Evolutionary conservation across 768 basidiomycete genomes (phyloP).

Genomic region (Pisolithus orientalis): DNA sequence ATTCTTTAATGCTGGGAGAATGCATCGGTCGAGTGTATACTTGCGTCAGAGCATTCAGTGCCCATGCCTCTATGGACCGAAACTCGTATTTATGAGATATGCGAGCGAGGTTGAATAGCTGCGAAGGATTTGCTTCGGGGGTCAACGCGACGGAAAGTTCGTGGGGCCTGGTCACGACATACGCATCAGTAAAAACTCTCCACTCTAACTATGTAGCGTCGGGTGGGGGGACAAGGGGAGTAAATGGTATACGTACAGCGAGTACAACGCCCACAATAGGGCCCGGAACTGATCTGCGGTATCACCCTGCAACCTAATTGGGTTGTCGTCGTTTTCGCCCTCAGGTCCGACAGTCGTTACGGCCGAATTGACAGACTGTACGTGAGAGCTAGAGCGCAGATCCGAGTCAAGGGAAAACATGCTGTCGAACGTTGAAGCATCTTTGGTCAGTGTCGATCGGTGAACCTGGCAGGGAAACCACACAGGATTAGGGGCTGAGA

Average conservation of each 20-base stretch:
- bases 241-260: conserved; percentile 34
- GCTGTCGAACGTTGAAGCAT: conserved; percentile 40
- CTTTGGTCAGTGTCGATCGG: conserved; percentile 36
- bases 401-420: conserved; percentile 40
- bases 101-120: conserved; percentile 40
- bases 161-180: conserved; percentile 30
- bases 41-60: conserved; percentile 32
- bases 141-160: conserved; percentile 40
- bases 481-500: conserved; percentile 16
- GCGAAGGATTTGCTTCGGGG: conserved; percentile 38
- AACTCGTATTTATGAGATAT: conserved; percentile 47
- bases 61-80: conserved; percentile 40
- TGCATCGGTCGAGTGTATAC: conserved; percentile 29
- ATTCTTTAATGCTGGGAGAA: conserved; percentile 22
- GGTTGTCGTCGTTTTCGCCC: conserved; percentile 45
- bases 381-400: conserved; percentile 20
- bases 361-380: conserved; percentile 10
- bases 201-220: too few relatives aligned
- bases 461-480: conserved; percentile 24
- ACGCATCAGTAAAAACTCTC: too few relatives aligned
- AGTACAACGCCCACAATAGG: conserved; percentile 48
- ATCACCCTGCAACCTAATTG: conserved; percentile 42
- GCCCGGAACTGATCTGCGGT: conserved; percentile 45
- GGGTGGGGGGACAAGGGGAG: not conserved
- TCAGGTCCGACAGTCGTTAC: conserved; percentile 31